Evolutionary conservation across 768 basidiomycete genomes (phyloP).

Genomic region (Imleria badia): DNA sequence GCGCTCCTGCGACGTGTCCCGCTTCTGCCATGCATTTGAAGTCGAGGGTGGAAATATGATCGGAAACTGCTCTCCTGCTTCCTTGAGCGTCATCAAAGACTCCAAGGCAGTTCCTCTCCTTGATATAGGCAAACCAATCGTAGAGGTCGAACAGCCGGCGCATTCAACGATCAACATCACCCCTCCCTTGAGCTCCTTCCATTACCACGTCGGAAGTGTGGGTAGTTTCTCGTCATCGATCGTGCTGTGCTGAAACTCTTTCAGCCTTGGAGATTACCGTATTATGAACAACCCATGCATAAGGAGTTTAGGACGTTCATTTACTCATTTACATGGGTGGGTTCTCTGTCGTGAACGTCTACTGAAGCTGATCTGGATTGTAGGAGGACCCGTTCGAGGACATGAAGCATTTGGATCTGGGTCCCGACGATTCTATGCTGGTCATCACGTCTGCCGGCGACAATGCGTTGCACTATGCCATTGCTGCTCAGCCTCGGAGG

Average conservation of each 20-base stretch:
- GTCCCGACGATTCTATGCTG: slow-evolving; percentile 62
- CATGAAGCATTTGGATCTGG: slow-evolving; percentile 59
- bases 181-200: slow-evolving; percentile 59
- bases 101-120: slow-evolving; percentile 39
- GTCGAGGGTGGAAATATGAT: slow-evolving; percentile 60
- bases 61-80: slow-evolving; percentile 47
- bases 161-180: slow-evolving; percentile 47
- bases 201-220: slow-evolving; percentile 57
- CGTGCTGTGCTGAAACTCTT: background rate
- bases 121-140: slow-evolving; percentile 40
- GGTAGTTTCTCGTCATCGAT: background rate
- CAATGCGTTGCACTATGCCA: slow-evolving; percentile 78
- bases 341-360: slow-evolving; percentile 7
- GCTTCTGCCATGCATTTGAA: slow-evolving; percentile 58
- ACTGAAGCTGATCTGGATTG: background rate
- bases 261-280: slow-evolving; percentile 67
- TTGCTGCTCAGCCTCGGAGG: slow-evolving; percentile 56
- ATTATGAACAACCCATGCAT: slow-evolving; percentile 67
- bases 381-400: slow-evolving; percentile 77
- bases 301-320: slow-evolving; percentile 63
- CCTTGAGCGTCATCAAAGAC: slow-evolving; percentile 36
- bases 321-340: slow-evolving; percentile 62
- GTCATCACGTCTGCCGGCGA: slow-evolving; percentile 79
- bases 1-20: slow-evolving; percentile 57
- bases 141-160: slow-evolving; percentile 24